Evolutionary conservation across 331 rosid genomes (phyloP).

Genomic region (Malus hybrid): DNA sequence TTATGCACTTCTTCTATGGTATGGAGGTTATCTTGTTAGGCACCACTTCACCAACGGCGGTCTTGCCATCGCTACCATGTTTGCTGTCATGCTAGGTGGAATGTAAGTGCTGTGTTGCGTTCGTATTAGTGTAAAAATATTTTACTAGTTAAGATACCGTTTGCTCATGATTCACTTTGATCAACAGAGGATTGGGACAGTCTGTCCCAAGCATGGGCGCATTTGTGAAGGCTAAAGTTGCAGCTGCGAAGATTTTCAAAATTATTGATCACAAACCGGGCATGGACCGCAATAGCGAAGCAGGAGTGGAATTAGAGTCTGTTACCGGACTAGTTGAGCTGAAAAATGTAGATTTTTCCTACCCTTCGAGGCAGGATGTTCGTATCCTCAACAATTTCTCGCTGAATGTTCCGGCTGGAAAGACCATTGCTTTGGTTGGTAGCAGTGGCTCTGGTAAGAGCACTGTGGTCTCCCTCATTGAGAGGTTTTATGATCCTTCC

Average conservation of each 20-base stretch:
- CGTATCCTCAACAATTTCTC: conserved; percentile 62
- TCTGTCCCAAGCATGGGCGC: conserved; percentile 99
- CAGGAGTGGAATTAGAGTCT: conserved; percentile 68
- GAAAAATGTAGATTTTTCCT: conserved; percentile 74
- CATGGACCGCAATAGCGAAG: conserved; percentile 63
- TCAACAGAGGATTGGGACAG: conserved; percentile 78
- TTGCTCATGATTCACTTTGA: conserved; percentile 6
- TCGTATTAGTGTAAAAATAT: too few species aligned
- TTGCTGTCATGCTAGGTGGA: conserved; percentile 96
- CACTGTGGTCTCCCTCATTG: conserved; percentile 94
- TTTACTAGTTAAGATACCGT: not conserved
- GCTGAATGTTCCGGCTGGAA: conserved; percentile 84
- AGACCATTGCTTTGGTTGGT: conserved; percentile 94
- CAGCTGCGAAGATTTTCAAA: conserved; percentile 77
- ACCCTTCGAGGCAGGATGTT: conserved; percentile 90
- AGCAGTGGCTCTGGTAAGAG: conserved; percentile 99
- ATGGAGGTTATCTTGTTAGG: conserved; percentile 90
- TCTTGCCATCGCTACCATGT: conserved; percentile 97
- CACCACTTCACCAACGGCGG: conserved; percentile 94
- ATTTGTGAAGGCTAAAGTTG: conserved; percentile 90
- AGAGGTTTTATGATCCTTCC: conserved; percentile 88
- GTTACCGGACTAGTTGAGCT: conserved; percentile 81
- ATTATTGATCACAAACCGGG: conserved; percentile 81
- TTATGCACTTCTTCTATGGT: conserved; percentile 95
- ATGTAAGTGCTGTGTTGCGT: conserved; percentile 42